phyloP scores from a whole-genome alignment of 768 basidiomycete species.

The Harrya chromipes region DNA sequence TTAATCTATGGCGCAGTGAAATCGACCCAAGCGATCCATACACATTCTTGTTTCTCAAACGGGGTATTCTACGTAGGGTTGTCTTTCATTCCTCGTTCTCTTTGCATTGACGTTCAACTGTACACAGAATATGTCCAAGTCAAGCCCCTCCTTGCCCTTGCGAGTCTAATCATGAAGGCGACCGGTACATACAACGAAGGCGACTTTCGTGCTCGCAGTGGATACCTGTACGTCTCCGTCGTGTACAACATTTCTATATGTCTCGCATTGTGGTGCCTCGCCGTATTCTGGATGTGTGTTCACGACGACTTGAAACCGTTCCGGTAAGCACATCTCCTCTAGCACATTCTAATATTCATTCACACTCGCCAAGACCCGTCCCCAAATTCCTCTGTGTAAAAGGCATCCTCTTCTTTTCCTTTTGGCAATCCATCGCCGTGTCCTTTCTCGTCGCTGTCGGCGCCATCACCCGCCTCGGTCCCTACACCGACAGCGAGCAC shows the following conservation, averaged over 20 bases:
- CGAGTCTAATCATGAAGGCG: slow-evolving; percentile 83
- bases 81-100: slow-evolving; percentile 9
- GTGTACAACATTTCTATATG: slow-evolving; percentile 83
- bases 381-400: slow-evolving; percentile 99
- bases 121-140: slow-evolving; percentile 91
- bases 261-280: slow-evolving; percentile 83
- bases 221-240: slow-evolving; percentile 88
- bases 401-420: slow-evolving; percentile 96
- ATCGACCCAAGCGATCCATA: slow-evolving; percentile 95
- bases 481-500: slow-evolving; percentile 83
- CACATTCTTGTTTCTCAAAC: slow-evolving; percentile 89
- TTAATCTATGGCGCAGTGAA: slow-evolving; percentile 77
- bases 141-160: slow-evolving; percentile 85
- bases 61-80: slow-evolving; percentile 83
- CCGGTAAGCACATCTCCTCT: slow-evolving; percentile 44
- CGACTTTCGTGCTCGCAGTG: slow-evolving; percentile 76
- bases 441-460: slow-evolving; percentile 86
- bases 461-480: slow-evolving; percentile 74
- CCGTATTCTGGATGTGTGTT: slow-evolving; percentile 96
- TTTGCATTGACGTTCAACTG: background rate
- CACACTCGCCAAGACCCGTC: slow-evolving; percentile 55
- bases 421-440: slow-evolving; percentile 91
- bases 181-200: slow-evolving; percentile 89
- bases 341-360: background rate
- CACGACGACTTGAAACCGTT: slow-evolving; percentile 87